A percentile compares a stretch with the other conserved stretches of the same genome.
Evolutionary conservation across 208 protist genomes (phyloP).

Genomic region (Lotmaria passim): DNA sequence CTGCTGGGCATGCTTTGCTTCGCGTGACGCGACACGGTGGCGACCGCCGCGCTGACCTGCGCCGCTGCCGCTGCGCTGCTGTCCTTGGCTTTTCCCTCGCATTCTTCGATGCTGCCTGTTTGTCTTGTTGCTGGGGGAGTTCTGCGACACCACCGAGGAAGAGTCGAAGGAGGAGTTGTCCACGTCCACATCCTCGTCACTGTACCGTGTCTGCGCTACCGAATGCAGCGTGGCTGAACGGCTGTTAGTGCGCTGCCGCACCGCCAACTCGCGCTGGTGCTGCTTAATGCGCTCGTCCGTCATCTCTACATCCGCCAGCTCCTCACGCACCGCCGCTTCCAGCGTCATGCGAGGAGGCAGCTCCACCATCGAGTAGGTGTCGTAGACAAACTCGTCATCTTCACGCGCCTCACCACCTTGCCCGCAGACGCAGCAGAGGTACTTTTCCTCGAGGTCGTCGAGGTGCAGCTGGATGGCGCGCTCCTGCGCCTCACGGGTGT

Average conservation of each 20-base stretch:
- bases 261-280: conserved; percentile 14
- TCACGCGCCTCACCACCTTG: conserved; percentile 68
- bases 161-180: conserved; percentile 16
- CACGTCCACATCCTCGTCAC: conserved; percentile 11
- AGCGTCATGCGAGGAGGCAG: conserved; percentile 48
- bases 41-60: not conserved
- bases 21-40: not conserved
- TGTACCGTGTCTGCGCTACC: conserved; percentile 1
- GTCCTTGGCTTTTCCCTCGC: not conserved
- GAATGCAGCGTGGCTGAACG: not conserved
- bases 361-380: conserved; percentile 68
- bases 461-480: conserved; percentile 74
- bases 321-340: conserved; percentile 36
- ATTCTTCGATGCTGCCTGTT: conserved; percentile 1
- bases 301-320: conserved; percentile 24
- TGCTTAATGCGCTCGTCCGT: conserved; percentile 33
- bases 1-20: not conserved
- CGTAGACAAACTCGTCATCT: conserved; percentile 53
- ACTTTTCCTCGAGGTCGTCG: conserved; percentile 79
- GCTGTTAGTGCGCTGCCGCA: conserved; percentile 5
- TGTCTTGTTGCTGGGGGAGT: not conserved
- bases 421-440: conserved; percentile 84
- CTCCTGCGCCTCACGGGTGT: conserved; percentile 58
- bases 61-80: conserved; percentile 1
- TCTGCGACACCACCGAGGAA: not conserved